Evolutionary conservation across 345 rosid species (phyloP), one percentile per base, ranked within the genome.

Genomic region (Brassica juncea): DNA sequence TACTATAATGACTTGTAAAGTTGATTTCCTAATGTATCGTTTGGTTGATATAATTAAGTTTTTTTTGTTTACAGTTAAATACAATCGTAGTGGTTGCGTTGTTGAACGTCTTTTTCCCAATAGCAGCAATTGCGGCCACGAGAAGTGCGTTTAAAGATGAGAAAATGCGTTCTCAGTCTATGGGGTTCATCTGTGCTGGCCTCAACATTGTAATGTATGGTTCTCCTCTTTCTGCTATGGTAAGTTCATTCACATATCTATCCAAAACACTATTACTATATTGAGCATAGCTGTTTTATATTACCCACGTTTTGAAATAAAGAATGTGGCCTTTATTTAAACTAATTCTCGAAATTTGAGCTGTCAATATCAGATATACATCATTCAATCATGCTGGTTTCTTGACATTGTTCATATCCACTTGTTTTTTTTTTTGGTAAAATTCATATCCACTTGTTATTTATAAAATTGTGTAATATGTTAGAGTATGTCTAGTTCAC

Each of bases 201-300:
- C 86, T 93, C 49, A 91, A 91, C 32, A 85, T 88, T 85, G 72
- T 85, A 11, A 84, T 89, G 61, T 89, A 91, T 78, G 89, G 83
- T 37, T 91, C 98, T 34, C 98, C 98, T 70, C 93, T 91, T 70
- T 83, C 92, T 12, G 94, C 92, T 34, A 93, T 93, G 94, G 94
- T 93, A 85, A 83, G 68, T 44, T 54, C 66, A 52, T 63, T 14
- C 30, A 68, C 27, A 35, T 69, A 63, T 34, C 44, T 57, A 2
- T 61, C 15, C 76, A 28, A 62, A 27, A 21, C 1, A 9, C 37
- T 49, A 60, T 71, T 9, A 55, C 37, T 25, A 8, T 16, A 15
- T 63, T 63, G 25, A 4, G 6, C 27, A 32, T 63, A 49, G 10
- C 39, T 70, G 27, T 8, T 49, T 60, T 70, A 70, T 70, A 63